These are phyloP conservation scores for Monosporascus sp. DNA, from an alignment of 2,329 filamentous ascomycete species.

Conservation along the genomic window DNA sequence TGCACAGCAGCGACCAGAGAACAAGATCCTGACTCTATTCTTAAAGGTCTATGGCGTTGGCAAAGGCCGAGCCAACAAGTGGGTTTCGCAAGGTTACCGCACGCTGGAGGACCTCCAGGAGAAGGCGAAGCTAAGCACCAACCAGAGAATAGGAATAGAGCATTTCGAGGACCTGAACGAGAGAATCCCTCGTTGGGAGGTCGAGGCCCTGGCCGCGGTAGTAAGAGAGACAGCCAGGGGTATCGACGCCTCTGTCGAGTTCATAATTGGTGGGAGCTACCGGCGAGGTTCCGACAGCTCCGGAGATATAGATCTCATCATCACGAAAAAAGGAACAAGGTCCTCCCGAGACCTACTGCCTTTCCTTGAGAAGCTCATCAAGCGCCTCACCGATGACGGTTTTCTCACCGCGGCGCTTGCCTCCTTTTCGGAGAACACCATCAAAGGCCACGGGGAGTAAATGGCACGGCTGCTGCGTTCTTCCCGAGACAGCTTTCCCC, in stretches of 20 bases:
- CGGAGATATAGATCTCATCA: constrained; percentile 79
- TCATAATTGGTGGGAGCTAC: constrained; percentile 80
- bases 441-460: constrained; percentile 55
- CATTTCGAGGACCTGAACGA: constrained; percentile 74
- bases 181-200: constrained; percentile 73
- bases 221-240: constrained; percentile 54
- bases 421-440: constrained; percentile 36
- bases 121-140: constrained; percentile 58
- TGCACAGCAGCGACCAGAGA: constrained; percentile 60
- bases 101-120: constrained; percentile 66
- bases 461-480: constrained; percentile 80
- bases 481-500: constrained; percentile 43
- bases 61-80: constrained; percentile 61
- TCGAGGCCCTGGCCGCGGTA: constrained; percentile 61
- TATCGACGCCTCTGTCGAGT: constrained; percentile 60
- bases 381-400: constrained; percentile 48
- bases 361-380: constrained; percentile 60
- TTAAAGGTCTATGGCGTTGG: constrained; percentile 77
- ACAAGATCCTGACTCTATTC: constrained; percentile 63
- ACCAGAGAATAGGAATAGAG: constrained; percentile 71
- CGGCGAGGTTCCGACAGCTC: constrained; percentile 69
- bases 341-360: constrained; percentile 51
- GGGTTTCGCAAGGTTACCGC: constrained; percentile 69
- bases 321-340: constrained; percentile 61
- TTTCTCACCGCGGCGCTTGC: constrained; percentile 72